Percentiles rank a stretch among this genome's conserved stretches.
Evolutionary conservation across 768 basidiomycete genomes (phyloP).

Genomic region (Leccinum barrowsii): DNA sequence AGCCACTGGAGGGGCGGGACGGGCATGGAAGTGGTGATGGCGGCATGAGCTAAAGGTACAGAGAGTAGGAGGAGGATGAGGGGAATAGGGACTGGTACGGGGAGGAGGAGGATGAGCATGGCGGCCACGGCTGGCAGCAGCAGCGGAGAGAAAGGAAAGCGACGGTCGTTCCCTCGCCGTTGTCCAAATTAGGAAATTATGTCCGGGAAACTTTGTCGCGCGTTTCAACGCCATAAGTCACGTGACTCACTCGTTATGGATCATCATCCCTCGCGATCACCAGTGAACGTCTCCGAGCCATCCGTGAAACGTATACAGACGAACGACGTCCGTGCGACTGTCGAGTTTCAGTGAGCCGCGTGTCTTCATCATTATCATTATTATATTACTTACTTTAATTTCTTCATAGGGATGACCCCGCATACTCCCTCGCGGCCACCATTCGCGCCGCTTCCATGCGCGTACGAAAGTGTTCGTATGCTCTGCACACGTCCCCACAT

Average conservation of each 20-base stretch:
- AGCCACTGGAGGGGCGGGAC: constrained; percentile 54
- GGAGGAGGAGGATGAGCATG: not conserved
- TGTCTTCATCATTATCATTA: not conserved
- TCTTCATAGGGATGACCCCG: not conserved
- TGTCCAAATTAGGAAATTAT: constrained; percentile 10
- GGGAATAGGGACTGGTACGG: not conserved
- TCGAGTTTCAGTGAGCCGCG: constrained; percentile 25
- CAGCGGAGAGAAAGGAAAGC: constrained; percentile 17
- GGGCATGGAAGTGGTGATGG: constrained; percentile 48
- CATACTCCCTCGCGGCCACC: constrained; percentile 36
- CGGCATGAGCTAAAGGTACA: constrained; percentile 17
- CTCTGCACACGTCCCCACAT: constrained; percentile 14
- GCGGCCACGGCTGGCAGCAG: not conserved
- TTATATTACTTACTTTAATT: not conserved
- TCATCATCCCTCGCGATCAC: not conserved
- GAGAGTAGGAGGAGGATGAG: constrained; percentile 5
- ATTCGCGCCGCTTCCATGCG: constrained; percentile 58
- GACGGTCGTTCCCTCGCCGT: constrained; percentile 5
- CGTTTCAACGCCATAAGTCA: not conserved
- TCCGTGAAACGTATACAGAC: constrained; percentile 36
- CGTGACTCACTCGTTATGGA: constrained; percentile 6
- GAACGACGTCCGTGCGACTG: constrained; percentile 27
- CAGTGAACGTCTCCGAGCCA: not conserved
- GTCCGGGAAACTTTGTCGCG: not conserved
- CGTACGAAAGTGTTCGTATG: constrained; percentile 54